Base-by-base conservation (phyloP, 352 stramenopile genomes). In the Phytophthora sansomeana region DNA sequence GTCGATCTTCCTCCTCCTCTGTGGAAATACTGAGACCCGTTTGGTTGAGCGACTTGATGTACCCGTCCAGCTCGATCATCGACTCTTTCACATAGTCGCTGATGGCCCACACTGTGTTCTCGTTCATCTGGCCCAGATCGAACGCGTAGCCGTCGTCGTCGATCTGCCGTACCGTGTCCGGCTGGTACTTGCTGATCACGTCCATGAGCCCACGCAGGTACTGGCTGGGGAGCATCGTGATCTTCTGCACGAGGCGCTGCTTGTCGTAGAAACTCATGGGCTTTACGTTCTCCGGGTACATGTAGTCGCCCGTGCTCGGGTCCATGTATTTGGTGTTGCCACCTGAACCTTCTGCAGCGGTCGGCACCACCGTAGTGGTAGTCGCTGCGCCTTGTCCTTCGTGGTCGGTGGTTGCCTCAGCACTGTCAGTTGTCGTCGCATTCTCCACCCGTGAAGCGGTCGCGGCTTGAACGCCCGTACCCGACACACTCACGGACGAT, bases 61-160 rank as follows among this genome's bases (percentile, higher is more conserved):
- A 95, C 33, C 86, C 84, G 44, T 95, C 85, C 35, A 95, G 56
- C 64, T 95, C 87, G 30, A 91, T 81, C 82, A 95, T 93, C 48
- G 85, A 90, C 50, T 93, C 84, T 60, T 92, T 91, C 26, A 95
- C 87, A 65, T 95, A 95, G 58, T 95, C 87, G 44, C 81, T 91
- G 61, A 95, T 95, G 47, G 87, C 87, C 81, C 85, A 95, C 36
- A 93, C 87, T 0, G 87, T 95, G 68, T 95, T 95, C 67, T 95
- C 87, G 65, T 93, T 92, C 87, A 95, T 95, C 62, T 93, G 87
- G 9, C 86, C 87, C 17, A 95, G 57, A 48, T 95, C 87, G 36
- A 95, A 95, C 10, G 86, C 87, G 64, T 95, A 95, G n/a, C 85
- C 85, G 41, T 95, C 87, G 65, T 95, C 87, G 57, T 95, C 87